Base-by-base conservation (phyloP, 1,284 basidiomycete species). In the Neolentinus lepideus region DNA sequence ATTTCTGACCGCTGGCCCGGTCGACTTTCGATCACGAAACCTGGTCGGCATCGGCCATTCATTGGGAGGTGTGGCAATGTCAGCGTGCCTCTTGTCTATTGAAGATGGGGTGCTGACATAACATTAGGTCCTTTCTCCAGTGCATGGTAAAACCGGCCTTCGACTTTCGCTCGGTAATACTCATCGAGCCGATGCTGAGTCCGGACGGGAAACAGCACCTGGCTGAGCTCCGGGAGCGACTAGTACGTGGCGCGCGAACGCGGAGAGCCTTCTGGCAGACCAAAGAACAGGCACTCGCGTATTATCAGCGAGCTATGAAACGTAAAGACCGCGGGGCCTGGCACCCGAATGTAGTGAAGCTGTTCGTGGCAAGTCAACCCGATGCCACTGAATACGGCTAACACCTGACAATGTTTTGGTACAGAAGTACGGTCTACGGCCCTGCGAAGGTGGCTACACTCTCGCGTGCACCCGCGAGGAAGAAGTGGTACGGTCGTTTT, bases 31-130 rank as follows among this genome's bases (percentile, higher is more conserved):
- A 31, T 63, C 62, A 11, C 67, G 79, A 56, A 79, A 73, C 45
- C 66, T 85, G 6, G 69, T 83, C 31, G 83, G 82, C 3, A 74
- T 85, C 21, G 83, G 82, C 0, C 83, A 85, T 65, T 84, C 83
- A 1, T 66, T 85, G 26, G 83, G 83, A n/a, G 83, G 75, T 43
- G 80, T 82, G 57, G 71, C 77, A 26, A 76, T 84, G 82, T 83
- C 61, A 57, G 76, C 74, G 33, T 19, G 33, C 16, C n/a, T 24
- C 22, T 4, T 43, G 46, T 29, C 27, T 36, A 58, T 25, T 4
- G 55, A 58, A 22, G 46, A 65, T 21, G 26, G 46, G 29, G 6
- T 12, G 12, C 29, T 31, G 29, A 31, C 4, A 12, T 31, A 12
- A 6, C 12, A 31, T 12, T 31, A 84, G 80, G 64, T 69, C 80